These are phyloP conservation scores for Citrus glauca DNA, from an alignment of 345 rosid genomes.

Conservation along the genomic window DNA sequence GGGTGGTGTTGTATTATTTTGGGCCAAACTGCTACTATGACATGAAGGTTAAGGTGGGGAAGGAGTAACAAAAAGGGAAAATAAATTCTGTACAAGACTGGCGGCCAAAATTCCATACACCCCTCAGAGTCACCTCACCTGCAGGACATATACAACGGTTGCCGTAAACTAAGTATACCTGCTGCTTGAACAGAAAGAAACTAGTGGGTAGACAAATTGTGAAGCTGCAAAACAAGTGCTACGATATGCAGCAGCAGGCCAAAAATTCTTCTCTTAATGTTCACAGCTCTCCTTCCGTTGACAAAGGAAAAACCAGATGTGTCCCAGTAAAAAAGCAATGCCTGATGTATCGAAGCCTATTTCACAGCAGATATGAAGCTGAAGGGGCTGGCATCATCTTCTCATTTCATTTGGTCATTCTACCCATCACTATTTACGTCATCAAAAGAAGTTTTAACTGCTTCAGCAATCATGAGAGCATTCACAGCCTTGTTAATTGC, in stretches of 20 bases:
- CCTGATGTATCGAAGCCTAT: neutral
- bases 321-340: constrained; percentile 20
- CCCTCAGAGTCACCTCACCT: constrained; percentile 19
- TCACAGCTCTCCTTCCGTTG: constrained; percentile 4
- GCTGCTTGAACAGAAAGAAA: constrained; percentile 20
- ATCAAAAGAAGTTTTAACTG: constrained; percentile 56
- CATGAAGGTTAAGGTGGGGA: constrained; percentile 18
- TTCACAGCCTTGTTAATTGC: constrained; percentile 89
- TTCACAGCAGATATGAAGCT: constrained; percentile 10
- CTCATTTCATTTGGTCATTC: constrained; percentile 17
- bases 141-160: constrained; percentile 26
- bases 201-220: constrained; percentile 14
- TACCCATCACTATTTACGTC: constrained; percentile 42
- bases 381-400: constrained; percentile 18
- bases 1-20: constrained; percentile 34
- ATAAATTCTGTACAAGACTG: constrained; percentile 42
- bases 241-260: constrained; percentile 9
- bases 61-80: neutral
- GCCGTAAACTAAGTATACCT: constrained; percentile 18
- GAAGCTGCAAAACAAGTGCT: constrained; percentile 19
- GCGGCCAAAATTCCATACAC: constrained; percentile 41
- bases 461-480: constrained; percentile 87
- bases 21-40: constrained; percentile 33
- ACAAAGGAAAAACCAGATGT: constrained; percentile 10
- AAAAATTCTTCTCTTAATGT: constrained; percentile 16